These are phyloP conservation scores for Yamadazyma nakazawae DNA, from an alignment of 805 yeast species.

Conservation along the genomic window DNA sequence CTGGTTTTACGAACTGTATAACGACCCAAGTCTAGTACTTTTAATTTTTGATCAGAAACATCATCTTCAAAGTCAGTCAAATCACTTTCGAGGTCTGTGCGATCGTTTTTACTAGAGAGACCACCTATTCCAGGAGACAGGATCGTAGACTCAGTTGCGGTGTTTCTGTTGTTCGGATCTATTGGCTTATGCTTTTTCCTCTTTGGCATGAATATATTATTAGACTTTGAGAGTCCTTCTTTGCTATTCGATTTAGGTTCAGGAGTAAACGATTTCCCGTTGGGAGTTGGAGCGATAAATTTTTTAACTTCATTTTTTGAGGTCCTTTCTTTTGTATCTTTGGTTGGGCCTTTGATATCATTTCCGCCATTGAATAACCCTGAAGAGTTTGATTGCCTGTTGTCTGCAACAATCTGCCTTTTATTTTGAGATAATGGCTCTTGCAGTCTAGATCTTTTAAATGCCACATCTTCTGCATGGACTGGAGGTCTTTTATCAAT, in stretches of 20 bases:
- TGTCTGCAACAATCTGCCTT: neutral
- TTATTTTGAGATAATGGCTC: neutral
- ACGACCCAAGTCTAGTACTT: slow-evolving; percentile 1
- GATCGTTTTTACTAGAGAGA: slow-evolving; percentile 1
- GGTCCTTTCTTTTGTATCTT: neutral
- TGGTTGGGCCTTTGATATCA: neutral
- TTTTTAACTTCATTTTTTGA: neutral
- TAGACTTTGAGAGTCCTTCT: neutral
- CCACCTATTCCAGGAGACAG: neutral
- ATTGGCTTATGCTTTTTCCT: neutral
- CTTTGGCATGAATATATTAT: slow-evolving; percentile 11
- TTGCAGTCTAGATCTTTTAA: neutral
- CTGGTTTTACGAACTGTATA: slow-evolving; percentile 3
- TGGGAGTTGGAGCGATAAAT: neutral
- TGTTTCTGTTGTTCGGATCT: neutral
- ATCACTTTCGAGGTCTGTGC: slow-evolving; percentile 19
- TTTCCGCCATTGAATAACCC: neutral
- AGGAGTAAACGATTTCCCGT: neutral
- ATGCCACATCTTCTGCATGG: neutral
- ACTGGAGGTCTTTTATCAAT: slow-evolving; percentile 11
- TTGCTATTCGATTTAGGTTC: neutral
- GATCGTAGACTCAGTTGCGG: neutral
- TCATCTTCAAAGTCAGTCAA: slow-evolving; percentile 25
- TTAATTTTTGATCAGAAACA: slow-evolving; percentile 11
- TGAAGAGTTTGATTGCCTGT: neutral